Conservation (phyloP, 495 filamentous ascomycete species). For the Podospora anserina region DNA sequence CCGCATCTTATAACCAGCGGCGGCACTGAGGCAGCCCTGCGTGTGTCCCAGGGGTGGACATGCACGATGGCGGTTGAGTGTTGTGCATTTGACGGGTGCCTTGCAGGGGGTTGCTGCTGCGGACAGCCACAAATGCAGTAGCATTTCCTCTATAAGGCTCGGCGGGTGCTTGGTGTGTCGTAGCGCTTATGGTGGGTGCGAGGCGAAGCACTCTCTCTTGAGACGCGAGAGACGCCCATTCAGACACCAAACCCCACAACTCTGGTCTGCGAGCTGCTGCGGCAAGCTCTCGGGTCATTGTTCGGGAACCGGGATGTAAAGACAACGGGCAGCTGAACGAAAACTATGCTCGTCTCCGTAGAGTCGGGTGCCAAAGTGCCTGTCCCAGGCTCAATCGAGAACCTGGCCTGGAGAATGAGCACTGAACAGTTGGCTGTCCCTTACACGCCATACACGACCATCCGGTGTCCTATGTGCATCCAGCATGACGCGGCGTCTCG, state of each 20-base stretch:
- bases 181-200: neutral
- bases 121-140: neutral
- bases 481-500: neutral
- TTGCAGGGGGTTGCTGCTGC: slow-evolving; percentile 8
- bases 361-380: neutral
- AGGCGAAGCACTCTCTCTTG: neutral
- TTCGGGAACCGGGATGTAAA: neutral
- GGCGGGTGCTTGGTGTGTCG: neutral
- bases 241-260: neutral
- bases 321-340: neutral
- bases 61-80: neutral
- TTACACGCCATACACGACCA: neutral
- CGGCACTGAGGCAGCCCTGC: neutral
- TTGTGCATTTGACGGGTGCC: slow-evolving; percentile 3
- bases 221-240: too few species aligned
- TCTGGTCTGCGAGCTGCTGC: neutral
- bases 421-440: neutral
- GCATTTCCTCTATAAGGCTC: neutral
- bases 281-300: neutral
- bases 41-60: neutral
- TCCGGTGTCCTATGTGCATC: neutral
- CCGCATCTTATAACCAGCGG: neutral
- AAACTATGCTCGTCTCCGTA: neutral
- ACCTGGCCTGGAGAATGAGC: neutral
- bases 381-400: neutral